Evolutionary conservation across 1,284 basidiomycete species (phyloP), one percentile per base, ranked within the genome.

Genomic region (Cryptococcus sp.): DNA sequence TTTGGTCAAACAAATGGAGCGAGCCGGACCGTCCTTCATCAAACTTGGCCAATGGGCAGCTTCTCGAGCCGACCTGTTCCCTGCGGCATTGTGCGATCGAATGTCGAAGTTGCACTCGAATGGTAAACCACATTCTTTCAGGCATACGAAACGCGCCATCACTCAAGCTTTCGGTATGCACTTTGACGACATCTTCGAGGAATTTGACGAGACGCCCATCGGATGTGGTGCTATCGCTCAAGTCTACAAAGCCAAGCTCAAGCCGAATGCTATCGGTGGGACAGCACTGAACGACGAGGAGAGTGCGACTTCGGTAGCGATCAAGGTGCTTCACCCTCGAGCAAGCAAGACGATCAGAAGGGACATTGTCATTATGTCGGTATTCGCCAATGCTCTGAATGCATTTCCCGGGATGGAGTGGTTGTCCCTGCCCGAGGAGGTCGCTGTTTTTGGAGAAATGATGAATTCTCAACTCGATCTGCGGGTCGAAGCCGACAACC

Each of bases 11-110:
- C 86, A 86, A 68, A 97, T 98, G 93, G 85, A 94, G 71, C 77
- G 82, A 10, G 94, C 94, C 5, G 95, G 95, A 1, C 95, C 95
- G 3, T 95, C 92, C 0, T 98, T 98, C 69, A 91, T 91, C 74
- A 99, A 99, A 87, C 80, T 98, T 44, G 89, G 90, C 1, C 95
- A 99, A 79, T 99, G 95, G 95, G 95, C 95, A 1, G 95, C 87
- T 5, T 93, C 92, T 24, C 81, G 95, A 46, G 85, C 86, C 40
- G 95, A 99, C 70, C 76, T 99, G 5, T 98, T 99, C 74, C 90
- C 95, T 1, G 78, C 84, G n/a, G 73, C 82, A n/a, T 81, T 99
- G 4, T 99, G 95, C 71, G 80, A 87, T 50, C 80, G 81, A 54
- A 79, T 99, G 62, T 89, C 88, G 41, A 81, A 83, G 48, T 76